Percentiles rank a stretch among this genome's conserved stretches.
These are phyloP conservation scores for Acacia crassicarpa DNA, from an alignment of 306 rosid species.

Conservation along the genomic window DNA sequence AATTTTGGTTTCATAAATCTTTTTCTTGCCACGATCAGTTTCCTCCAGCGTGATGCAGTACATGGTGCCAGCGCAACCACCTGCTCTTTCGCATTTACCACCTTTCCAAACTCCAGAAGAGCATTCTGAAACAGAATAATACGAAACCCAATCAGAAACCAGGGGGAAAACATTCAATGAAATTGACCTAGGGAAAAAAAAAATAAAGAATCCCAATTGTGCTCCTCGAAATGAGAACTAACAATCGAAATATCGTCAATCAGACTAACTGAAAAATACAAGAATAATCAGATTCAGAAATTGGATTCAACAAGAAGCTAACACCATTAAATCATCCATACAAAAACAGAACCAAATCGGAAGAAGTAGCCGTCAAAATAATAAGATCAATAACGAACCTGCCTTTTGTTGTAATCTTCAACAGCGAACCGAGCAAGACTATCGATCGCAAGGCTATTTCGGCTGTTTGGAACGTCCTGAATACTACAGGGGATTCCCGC, in stretches of 20 bases:
- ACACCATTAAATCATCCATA: not conserved
- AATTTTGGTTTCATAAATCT: constrained; percentile 49
- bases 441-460: constrained; percentile 35
- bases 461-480: constrained; percentile 19
- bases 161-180: not conserved
- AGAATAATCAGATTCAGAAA: not conserved
- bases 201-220: not conserved
- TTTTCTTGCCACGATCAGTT: constrained; percentile 44
- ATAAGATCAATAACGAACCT: constrained; percentile 16
- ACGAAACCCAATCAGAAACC: not conserved
- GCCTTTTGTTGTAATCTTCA: constrained; percentile 40
- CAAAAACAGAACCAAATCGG: not conserved
- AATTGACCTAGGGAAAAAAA: not conserved
- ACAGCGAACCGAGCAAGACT: constrained; percentile 47
- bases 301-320: not conserved
- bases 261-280: not conserved
- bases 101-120: constrained; percentile 39
- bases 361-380: not conserved
- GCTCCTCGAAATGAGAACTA: not conserved
- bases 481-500: constrained; percentile 25
- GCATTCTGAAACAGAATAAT: constrained; percentile 35
- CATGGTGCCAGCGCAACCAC: constrained; percentile 44
- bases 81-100: constrained; percentile 39
- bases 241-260: not conserved
- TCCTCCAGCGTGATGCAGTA: constrained; percentile 50